A percentile compares a stretch with the other conserved stretches of the same genome.
These are phyloP conservation scores for Trichoderma gamsii DNA, from an alignment of 495 filamentous ascomycete species.

Conservation along the genomic window DNA sequence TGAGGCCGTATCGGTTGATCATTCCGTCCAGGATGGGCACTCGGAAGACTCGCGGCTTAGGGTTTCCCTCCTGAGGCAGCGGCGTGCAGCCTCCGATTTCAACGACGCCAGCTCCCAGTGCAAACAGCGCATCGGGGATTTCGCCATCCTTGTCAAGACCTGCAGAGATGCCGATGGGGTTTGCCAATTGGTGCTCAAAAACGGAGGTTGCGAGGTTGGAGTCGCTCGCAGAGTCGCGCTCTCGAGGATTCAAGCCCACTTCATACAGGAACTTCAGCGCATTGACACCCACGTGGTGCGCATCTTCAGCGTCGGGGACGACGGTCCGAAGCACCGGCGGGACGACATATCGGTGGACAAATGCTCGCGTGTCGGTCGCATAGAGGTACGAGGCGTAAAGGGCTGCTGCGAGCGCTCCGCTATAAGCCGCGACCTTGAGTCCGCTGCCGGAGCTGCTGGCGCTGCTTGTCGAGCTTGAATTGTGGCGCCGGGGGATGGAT, in stretches of 20 bases:
- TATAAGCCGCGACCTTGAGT: constrained; percentile 47
- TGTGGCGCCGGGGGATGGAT: constrained; percentile 24
- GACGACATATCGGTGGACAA: constrained; percentile 73
- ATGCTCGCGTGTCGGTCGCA: constrained; percentile 83
- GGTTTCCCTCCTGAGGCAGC: constrained; percentile 77
- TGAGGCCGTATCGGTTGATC: constrained; percentile 94
- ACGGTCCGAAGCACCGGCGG: constrained; percentile 65
- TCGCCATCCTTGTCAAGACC: constrained; percentile 93
- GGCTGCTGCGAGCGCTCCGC: constrained; percentile 43
- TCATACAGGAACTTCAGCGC: constrained; percentile 62
- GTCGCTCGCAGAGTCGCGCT: constrained; percentile 45
- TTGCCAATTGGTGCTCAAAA: constrained; percentile 71
- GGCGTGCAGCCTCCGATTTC: constrained; percentile 91
- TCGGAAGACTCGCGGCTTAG: constrained; percentile 80
- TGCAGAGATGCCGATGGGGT: constrained; percentile 86
- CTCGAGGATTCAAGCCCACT: constrained; percentile 65
- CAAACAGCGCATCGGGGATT: constrained; percentile 74
- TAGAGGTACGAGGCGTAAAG: constrained; percentile 58
- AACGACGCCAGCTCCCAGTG: constrained; percentile 72
- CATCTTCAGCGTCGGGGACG: constrained; percentile 82
- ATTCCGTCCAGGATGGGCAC: constrained; percentile 72
- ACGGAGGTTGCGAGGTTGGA: constrained; percentile 47
- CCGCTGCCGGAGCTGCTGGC: constrained; percentile 28
- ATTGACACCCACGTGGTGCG: constrained; percentile 70
- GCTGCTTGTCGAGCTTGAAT: constrained; percentile 31